These are phyloP conservation scores for Apiospora sp. DNA, from an alignment of 2,329 filamentous ascomycete genomes.

Conservation along the genomic window DNA sequence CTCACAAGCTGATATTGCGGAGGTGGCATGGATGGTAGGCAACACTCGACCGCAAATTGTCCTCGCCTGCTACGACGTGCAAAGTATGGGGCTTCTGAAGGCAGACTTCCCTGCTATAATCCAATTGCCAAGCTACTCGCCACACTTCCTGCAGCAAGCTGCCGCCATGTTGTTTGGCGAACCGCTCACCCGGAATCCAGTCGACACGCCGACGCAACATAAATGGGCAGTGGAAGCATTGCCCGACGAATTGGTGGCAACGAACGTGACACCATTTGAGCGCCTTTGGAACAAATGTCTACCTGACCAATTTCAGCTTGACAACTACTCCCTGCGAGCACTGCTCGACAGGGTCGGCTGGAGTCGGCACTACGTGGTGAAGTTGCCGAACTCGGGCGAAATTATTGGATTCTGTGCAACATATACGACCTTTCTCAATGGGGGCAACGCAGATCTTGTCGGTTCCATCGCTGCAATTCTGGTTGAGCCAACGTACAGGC, in stretches of 20 bases:
- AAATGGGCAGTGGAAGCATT: constrained; percentile 54
- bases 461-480: constrained; percentile 64
- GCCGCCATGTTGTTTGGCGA: constrained; percentile 61
- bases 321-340: constrained; percentile 49
- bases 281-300: constrained; percentile 57
- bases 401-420: constrained; percentile 67
- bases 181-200: constrained; percentile 29
- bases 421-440: constrained; percentile 64
- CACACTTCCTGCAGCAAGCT: constrained; percentile 55
- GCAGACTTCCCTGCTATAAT: constrained; percentile 60
- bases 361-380: constrained; percentile 64
- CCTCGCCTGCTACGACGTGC: constrained; percentile 58
- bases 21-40: constrained; percentile 51
- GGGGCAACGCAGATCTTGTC: constrained; percentile 58
- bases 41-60: constrained; percentile 60
- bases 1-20: constrained; percentile 61
- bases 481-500: constrained; percentile 56
- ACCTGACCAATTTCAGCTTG: constrained; percentile 55
- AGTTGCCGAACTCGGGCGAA: constrained; percentile 51
- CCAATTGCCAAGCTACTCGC: constrained; percentile 57
- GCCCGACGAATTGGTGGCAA: constrained; percentile 47
- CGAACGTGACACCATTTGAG: constrained; percentile 47
- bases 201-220: constrained; percentile 40
- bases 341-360: constrained; percentile 64
- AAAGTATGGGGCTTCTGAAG: constrained; percentile 48